Base-by-base conservation (phyloP, 176 grass and related monocot genomes). In the Oryza nivara region DNA sequence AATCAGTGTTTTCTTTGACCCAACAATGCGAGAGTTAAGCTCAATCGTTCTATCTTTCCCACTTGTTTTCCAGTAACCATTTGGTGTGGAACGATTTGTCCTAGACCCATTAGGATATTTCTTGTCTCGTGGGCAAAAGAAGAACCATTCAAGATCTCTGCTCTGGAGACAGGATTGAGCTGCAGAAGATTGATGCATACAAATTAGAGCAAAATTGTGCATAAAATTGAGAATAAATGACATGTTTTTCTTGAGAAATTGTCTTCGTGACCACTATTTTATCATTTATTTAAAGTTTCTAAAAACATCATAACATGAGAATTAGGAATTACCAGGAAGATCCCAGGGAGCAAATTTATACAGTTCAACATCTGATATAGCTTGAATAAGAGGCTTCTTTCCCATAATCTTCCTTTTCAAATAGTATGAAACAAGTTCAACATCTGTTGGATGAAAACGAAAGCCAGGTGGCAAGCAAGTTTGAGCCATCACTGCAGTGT, bases 281-380 rank as follows among this genome's bases (percentile, higher is more conserved):
- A 36, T 72, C 2, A 19, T 17, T 14, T 46, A 19, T 17, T 14
- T 46, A 19, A 81, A 45, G 2, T 14, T 4, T 14, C 7, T 10
- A 45, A 34, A 67, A 77, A 75, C 40, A 70, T 32, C 4, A 67
- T 26, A 25, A 74, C 8, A 88, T 25, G 34, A 40, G 15, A 74
- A 66, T 79, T 94, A 99, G 30, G 11, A 78, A 70, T 82, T 96
- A 99, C 93, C 88, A 84, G 86, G 91, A 67, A 99, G 93, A 83
- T 98, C 96, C 96, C 96, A 98, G 40, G 96, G 93, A 73, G 93
- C 70, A 87, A 84, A 96, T 68, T 96, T 99, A 85, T 99, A 99
- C 13, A 99, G 58, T 28, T 99, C 96, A 43, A 96, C 77, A 26
- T 84, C 93, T 79, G 89, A 81, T 82, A 98, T 84, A 83, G 91